Conservation (phyloP, 1,139 yeast genomes). For the Blastobotrys malaysiensis region DNA sequence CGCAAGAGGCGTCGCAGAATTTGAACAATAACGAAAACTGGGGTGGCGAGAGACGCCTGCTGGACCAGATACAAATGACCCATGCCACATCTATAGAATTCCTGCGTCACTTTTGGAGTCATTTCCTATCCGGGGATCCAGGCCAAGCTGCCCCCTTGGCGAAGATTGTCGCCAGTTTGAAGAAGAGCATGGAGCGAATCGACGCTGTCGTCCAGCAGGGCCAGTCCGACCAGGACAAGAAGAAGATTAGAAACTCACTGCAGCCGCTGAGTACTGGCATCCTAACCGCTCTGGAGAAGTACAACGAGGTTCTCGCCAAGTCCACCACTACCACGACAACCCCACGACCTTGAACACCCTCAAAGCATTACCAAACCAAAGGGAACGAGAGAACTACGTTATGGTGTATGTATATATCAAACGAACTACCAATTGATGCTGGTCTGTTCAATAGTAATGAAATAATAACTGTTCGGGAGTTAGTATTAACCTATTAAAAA, state of each 20-base stretch:
- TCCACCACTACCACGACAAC: neutral
- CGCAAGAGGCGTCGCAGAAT: slow-evolving; percentile 19
- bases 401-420: neutral
- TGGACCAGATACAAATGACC: slow-evolving; percentile 34
- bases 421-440: no score
- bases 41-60: slow-evolving; percentile 18
- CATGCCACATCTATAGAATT: slow-evolving; percentile 70
- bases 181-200: slow-evolving; percentile 44
- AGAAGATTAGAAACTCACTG: slow-evolving; percentile 30
- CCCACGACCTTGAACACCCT: neutral
- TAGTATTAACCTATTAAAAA: neutral
- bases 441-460: no score
- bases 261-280: slow-evolving; percentile 38
- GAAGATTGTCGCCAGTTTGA: slow-evolving; percentile 44
- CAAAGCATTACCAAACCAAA: no score
- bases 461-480: no score
- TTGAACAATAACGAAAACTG: slow-evolving; percentile 12
- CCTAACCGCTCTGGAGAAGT: slow-evolving; percentile 36
- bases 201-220: slow-evolving; percentile 33
- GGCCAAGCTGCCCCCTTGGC: slow-evolving; percentile 44
- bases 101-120: slow-evolving; percentile 63
- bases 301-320: slow-evolving; percentile 29
- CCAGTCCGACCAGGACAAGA: slow-evolving; percentile 24
- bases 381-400: no score
- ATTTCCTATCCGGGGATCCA: slow-evolving; percentile 53